Percentiles rank a stretch among this genome's conserved stretches.
These are phyloP conservation scores for Candida alai DNA, from an alignment of 805 yeast genomes.

Conservation along the genomic window DNA sequence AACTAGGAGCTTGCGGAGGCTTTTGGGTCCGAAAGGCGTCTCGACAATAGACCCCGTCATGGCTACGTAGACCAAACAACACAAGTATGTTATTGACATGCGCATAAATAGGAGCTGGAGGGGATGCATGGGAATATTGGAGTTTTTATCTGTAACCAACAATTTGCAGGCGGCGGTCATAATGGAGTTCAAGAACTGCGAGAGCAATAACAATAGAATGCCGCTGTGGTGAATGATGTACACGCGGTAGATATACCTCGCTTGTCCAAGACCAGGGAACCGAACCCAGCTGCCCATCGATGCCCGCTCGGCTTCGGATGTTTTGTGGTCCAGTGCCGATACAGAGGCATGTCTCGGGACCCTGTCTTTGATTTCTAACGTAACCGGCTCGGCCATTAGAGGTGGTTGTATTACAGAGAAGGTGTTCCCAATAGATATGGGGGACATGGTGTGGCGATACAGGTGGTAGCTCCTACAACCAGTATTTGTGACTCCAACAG, in stretches of 20 bases:
- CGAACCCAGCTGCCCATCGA: too few relatives aligned
- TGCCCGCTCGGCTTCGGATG: too few relatives aligned
- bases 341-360: too few relatives aligned
- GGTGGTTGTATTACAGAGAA: too few relatives aligned
- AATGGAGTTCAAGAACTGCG: conserved; percentile 71
- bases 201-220: conserved; percentile 48
- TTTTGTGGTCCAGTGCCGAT: too few relatives aligned
- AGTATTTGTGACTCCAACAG: too few relatives aligned
- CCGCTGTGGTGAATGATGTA: conserved; percentile 45
- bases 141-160: conserved; percentile 59
- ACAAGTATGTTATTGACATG: conserved; percentile 65
- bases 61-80: conserved; percentile 56
- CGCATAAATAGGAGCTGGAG: conserved; percentile 73
- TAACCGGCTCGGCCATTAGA: too few relatives aligned
- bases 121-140: conserved; percentile 64
- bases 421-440: too few relatives aligned
- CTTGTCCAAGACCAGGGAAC: too few relatives aligned
- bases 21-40: conserved; percentile 68
- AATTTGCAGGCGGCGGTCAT: conserved; percentile 76
- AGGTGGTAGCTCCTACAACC: too few relatives aligned
- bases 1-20: conserved; percentile 49
- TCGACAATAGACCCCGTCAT: conserved; percentile 46
- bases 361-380: too few relatives aligned
- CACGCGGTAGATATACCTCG: conserved; percentile 1
- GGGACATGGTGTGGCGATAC: too few relatives aligned